A percentile compares a stretch with the other conserved stretches of the same genome.
Conservation (phyloP, 768 basidiomycete species). For the Phanerochaete sordida region DNA sequence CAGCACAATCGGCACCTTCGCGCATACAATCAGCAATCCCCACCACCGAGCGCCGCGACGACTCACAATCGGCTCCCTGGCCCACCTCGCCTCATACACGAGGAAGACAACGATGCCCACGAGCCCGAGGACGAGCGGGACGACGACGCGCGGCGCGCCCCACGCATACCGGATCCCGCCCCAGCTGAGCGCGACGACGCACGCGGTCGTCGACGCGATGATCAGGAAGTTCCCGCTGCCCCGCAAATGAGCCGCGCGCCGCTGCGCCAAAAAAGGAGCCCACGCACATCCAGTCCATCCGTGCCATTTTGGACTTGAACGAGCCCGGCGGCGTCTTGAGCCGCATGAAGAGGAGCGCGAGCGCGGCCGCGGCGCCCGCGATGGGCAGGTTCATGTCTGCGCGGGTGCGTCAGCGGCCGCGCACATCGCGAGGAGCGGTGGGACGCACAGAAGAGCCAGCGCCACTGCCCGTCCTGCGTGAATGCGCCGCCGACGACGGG, state of each 20-base stretch:
- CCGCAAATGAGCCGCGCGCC: neutral
- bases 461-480: slow-evolving; percentile 19
- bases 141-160: slow-evolving; percentile 28
- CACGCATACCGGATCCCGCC: slow-evolving; percentile 35
- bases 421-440: neutral
- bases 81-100: slow-evolving; percentile 32
- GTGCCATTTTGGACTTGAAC: slow-evolving; percentile 17
- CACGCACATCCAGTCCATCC: slow-evolving; percentile 28
- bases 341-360: slow-evolving; percentile 15
- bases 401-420: neutral
- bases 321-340: slow-evolving; percentile 18
- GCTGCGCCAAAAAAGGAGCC: neutral
- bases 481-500: slow-evolving; percentile 24
- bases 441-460: slow-evolving; percentile 29
- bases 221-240: slow-evolving; percentile 24
- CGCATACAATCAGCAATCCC: neutral
- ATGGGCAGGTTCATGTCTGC: slow-evolving; percentile 25
- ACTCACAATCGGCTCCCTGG: slow-evolving; percentile 25
- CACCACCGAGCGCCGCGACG: no score
- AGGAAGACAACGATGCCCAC: slow-evolving; percentile 35
- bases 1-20: slow-evolving; percentile 20
- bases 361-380: slow-evolving; percentile 13
- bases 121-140: slow-evolving; percentile 32
- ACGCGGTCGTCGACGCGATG: slow-evolving; percentile 14
- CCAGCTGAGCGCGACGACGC: slow-evolving; percentile 23